A percentile compares a stretch with the other conserved stretches of the same genome.
Evolutionary conservation across 2,329 filamentous ascomycete species (phyloP).

Genomic region (Cladophialophora carrionii): DNA sequence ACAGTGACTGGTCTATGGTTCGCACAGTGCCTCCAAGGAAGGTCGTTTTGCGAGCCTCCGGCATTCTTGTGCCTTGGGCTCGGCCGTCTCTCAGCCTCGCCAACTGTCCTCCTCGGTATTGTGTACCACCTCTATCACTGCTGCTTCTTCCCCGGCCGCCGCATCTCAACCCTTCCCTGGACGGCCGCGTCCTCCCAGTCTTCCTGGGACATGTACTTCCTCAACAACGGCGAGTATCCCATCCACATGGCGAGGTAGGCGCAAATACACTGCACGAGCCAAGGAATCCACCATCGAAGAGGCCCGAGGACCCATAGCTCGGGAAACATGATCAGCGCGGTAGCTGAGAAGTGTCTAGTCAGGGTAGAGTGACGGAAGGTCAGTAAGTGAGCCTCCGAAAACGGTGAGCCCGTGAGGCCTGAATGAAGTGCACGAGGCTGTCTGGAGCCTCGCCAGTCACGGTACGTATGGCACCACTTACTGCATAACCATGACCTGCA

Average conservation of each 20-base stretch:
- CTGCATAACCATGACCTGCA: constrained; percentile 30
- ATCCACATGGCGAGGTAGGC: constrained; percentile 22
- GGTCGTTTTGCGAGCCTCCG: no score
- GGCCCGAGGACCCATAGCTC: constrained; percentile 24
- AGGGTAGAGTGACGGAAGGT: not conserved
- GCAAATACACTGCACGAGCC: constrained; percentile 22
- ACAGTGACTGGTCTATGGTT: no score
- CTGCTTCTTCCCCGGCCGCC: constrained; percentile 10
- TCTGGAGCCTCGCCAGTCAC: not conserved
- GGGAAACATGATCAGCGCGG: constrained; percentile 69
- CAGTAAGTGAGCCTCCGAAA: not conserved
- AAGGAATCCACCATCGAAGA: constrained; percentile 31
- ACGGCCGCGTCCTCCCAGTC: constrained; percentile 26
- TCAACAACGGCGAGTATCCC: constrained; percentile 25
- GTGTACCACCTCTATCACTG: not conserved
- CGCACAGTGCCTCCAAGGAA: not conserved
- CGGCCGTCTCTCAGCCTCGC: not conserved
- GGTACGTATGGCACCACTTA: constrained; percentile 8
- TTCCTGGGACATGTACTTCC: constrained; percentile 23
- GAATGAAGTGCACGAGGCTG: not conserved
- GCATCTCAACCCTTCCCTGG: constrained; percentile 12
- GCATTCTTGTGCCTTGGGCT: no score
- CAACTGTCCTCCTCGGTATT: not conserved
- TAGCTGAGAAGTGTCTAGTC: constrained; percentile 49
- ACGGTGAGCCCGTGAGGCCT: not conserved